phyloP scores from a whole-genome alignment of 768 basidiomycete species.

The Lactarius sanguifluus region DNA sequence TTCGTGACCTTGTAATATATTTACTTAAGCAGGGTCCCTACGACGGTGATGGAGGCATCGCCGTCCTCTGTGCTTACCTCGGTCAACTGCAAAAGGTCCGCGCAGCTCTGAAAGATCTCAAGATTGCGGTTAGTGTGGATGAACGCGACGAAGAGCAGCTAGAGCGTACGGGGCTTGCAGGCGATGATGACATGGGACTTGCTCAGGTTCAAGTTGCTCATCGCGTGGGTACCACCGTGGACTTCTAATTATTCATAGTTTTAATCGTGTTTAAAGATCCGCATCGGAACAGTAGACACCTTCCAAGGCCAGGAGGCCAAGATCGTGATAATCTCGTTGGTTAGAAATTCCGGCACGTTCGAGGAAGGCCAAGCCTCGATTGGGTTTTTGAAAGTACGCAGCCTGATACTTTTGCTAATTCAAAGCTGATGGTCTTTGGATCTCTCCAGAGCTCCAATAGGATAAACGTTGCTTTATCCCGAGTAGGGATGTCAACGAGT shows the following conservation, averaged over 20 bases:
- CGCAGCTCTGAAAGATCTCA: constrained; percentile 40
- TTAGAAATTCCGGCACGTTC: constrained; percentile 62
- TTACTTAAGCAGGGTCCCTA: constrained; percentile 54
- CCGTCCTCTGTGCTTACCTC: constrained; percentile 54
- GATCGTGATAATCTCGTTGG: constrained; percentile 73
- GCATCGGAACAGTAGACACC: constrained; percentile 72
- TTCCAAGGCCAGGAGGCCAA: constrained; percentile 76
- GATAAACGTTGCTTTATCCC: constrained; percentile 64
- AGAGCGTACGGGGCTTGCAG: constrained; percentile 47
- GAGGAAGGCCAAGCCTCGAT: constrained; percentile 44
- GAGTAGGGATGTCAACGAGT: too few relatives aligned
- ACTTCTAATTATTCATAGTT: background rate
- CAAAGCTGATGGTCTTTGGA: constrained; percentile 35
- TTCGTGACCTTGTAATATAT: constrained; percentile 53
- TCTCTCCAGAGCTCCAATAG: constrained; percentile 36
- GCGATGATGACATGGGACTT: constrained; percentile 40
- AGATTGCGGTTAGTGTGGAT: constrained; percentile 65
- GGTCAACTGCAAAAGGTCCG: constrained; percentile 50
- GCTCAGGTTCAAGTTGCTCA: constrained; percentile 53
- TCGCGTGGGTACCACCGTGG: constrained; percentile 43
- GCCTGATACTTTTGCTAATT: background rate
- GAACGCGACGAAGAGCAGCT: constrained; percentile 65
- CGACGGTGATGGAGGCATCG: constrained; percentile 48
- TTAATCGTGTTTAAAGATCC: constrained; percentile 46
- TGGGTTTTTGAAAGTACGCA: constrained; percentile 68